Base-by-base conservation (phyloP, 2,329 filamentous ascomycete genomes). In the Samsoniella hepiali region DNA sequence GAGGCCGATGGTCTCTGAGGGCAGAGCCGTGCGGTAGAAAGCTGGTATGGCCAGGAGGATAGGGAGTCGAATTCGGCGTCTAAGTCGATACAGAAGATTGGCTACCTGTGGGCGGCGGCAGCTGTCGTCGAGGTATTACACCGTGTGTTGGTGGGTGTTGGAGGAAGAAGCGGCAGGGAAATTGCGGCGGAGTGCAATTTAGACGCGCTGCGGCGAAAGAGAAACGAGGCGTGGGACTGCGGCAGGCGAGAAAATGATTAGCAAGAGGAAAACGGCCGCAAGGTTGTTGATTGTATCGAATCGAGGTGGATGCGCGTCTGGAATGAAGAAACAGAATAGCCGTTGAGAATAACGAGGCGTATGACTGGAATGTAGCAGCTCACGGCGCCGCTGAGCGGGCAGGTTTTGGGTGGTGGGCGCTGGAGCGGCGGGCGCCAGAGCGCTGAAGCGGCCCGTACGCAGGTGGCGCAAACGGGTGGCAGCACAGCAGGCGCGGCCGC, bases 401-500 rank as follows among this genome's bases (percentile, higher is more conserved):
- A 22, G 45, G 13, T n/a, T 49, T 63, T 51, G 51, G 60, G 51
- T 31, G 44, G 60, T 49, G 42, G 36, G 32, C 3, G 60, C 42
- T 32, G 29, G 54, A 15, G 36, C 13, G 54, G n/a, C 2, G 40
- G 53, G n/a, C 32, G n/a, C 40, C 42, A 22, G 29, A 27, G 44
- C 22, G 58, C 44, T 42, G 58, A 17, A n/a, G 40, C 29, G 54
- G 54, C 27, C 38, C 38, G 34, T 57, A 58, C 56, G 60, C 53
- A 63, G 51, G 60, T 63, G 60, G 60, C 60, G 60, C 60, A 63
- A 56, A 32, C 36, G n/a, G 58, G 32, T 54, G 51, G 51, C 49
- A 49, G 59, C 31, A 34, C 58, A 22, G 58, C 59, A 56, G 40
- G 36, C 38, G 59, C 42, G 31, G 31, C 51, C 29, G 51, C 42